A percentile compares a stretch with the other conserved stretches of the same genome.
phyloP scores from a whole-genome alignment of 352 stramenopile species.

The Thalassiosira exigua region DNA sequence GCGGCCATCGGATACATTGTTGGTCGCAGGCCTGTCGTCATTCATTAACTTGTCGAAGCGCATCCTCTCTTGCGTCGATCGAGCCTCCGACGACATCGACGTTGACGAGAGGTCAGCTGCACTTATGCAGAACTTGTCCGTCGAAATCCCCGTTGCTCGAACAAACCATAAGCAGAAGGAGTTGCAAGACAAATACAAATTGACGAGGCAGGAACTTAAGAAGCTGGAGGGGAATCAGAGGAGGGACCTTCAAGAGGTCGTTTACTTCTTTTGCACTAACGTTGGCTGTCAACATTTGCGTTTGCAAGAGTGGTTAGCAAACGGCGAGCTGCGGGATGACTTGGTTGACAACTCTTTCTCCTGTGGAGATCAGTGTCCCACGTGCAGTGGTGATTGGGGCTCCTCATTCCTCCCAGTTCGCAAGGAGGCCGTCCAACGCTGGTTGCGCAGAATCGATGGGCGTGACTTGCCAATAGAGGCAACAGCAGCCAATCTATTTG shows the following conservation, averaged over 20 bases:
- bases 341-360: not conserved
- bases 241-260: not conserved
- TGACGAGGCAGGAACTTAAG: not conserved
- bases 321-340: not conserved
- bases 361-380: not conserved
- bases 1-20: too few species aligned
- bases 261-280: not conserved
- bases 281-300: not conserved
- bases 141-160: not conserved
- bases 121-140: too few species aligned
- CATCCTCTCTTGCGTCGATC: not conserved
- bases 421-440: not conserved
- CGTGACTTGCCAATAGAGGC: not conserved
- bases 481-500: not conserved
- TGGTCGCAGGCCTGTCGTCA: not conserved
- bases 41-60: not conserved
- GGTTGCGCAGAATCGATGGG: not conserved
- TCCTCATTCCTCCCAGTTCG: not conserved
- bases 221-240: not conserved
- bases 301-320: not conserved
- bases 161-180: not conserved
- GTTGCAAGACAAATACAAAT: not conserved
- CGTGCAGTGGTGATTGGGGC: not conserved
- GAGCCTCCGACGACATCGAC: not conserved
- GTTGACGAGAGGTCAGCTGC: not conserved